Percentiles rank a stretch among this genome's conserved stretches.
Evolutionary conservation across 176 grass and related monocot species (phyloP).

Genomic region (Chloris gayana): DNA sequence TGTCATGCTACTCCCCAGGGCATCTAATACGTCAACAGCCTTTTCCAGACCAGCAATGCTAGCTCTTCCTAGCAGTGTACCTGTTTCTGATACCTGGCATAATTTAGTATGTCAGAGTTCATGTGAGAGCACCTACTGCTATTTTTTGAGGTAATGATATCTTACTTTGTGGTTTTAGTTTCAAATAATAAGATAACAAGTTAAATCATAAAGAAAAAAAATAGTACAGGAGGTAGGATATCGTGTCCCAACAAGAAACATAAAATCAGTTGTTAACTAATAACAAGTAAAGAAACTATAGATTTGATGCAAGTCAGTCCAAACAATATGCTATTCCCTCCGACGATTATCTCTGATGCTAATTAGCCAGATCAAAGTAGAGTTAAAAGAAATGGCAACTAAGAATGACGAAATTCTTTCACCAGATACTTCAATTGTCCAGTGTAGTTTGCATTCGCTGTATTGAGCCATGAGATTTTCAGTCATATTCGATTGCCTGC

Average conservation of each 20-base stretch:
- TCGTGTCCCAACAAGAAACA: neutral
- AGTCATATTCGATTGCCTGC: neutral
- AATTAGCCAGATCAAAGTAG: slow-evolving; percentile 1
- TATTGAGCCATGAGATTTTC: neutral
- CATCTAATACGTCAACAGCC: slow-evolving; percentile 85
- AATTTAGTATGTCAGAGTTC: slow-evolving; percentile 51
- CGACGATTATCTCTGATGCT: neutral
- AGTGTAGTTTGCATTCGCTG: neutral
- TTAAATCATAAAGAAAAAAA: neutral
- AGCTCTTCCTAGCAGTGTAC: slow-evolving; percentile 71
- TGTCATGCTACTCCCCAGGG: slow-evolving; percentile 87
- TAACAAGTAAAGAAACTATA: neutral
- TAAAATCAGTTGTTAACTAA: neutral
- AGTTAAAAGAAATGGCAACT: neutral
- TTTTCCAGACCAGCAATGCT: slow-evolving; percentile 84
- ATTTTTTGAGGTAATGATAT: neutral
- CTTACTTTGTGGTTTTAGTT: neutral
- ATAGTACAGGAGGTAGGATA: neutral
- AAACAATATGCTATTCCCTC: neutral
- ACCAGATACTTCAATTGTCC: neutral
- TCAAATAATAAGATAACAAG: neutral
- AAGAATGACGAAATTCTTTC: neutral
- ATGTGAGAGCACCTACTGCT: slow-evolving; percentile 27
- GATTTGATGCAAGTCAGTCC: neutral
- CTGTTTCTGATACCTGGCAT: slow-evolving; percentile 79